These are phyloP conservation scores for Canavalia ensiformis DNA, from an alignment of 306 rosid species.

Conservation along the genomic window DNA sequence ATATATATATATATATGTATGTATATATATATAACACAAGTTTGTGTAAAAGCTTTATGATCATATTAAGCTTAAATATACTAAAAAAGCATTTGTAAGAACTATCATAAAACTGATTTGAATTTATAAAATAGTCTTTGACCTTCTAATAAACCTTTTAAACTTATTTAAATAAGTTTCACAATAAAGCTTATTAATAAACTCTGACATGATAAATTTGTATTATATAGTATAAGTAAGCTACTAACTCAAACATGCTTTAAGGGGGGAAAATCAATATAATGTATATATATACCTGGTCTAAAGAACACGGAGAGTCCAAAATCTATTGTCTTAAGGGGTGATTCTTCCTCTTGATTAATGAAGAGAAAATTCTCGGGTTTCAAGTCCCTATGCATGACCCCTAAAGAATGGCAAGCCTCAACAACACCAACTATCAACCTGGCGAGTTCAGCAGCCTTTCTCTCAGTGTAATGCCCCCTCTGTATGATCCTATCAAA, in stretches of 20 bases:
- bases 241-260: background rate
- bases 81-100: background rate
- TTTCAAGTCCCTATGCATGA: constrained; percentile 96
- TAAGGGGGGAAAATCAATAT: background rate
- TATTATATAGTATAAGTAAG: background rate
- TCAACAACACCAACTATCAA: constrained; percentile 77
- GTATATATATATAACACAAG: too few relatives aligned
- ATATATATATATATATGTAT: too few relatives aligned
- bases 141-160: background rate
- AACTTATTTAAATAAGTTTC: background rate
- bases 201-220: background rate
- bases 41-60: background rate
- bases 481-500: constrained; percentile 93
- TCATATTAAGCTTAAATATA: constrained; percentile 21
- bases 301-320: constrained; percentile 91
- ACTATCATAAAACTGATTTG: background rate
- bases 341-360: constrained; percentile 75
- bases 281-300: constrained; percentile 66
- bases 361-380: constrained; percentile 91
- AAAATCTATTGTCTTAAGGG: constrained; percentile 90
- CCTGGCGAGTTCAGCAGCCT: constrained; percentile 88
- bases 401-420: constrained; percentile 91
- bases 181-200: background rate
- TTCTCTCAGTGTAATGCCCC: constrained; percentile 87
- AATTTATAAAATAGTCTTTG: background rate